A percentile compares a stretch with the other conserved stretches of the same genome.
Evolutionary conservation across 208 protist species (phyloP).

Genomic region (Wallacemonas rigidus): DNA sequence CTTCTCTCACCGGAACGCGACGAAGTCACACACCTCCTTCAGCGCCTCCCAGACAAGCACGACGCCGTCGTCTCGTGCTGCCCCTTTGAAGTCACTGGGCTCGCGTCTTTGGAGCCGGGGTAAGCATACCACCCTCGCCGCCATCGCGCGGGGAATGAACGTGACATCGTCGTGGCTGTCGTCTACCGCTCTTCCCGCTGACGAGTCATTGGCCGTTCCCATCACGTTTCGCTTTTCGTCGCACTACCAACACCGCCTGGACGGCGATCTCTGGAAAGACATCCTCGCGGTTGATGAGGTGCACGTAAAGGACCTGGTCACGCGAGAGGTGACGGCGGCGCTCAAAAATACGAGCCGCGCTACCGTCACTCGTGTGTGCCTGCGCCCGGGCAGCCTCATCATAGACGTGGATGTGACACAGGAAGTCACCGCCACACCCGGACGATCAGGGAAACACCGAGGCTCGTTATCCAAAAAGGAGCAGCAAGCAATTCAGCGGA

Average conservation of each 20-base stretch:
- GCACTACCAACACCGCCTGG: constrained; percentile 18
- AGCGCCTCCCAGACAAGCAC: too few relatives aligned
- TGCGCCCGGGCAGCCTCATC: constrained; percentile 28
- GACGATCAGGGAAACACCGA: not conserved
- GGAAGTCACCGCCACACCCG: not conserved
- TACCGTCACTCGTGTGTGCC: constrained; percentile 11
- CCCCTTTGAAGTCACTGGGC: too few relatives aligned
- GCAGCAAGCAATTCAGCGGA: constrained; percentile 9
- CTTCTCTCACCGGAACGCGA: not conserved
- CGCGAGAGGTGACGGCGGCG: constrained; percentile 25
- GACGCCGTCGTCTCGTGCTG: too few relatives aligned
- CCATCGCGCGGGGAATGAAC: not conserved
- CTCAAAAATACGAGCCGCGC: constrained; percentile 1
- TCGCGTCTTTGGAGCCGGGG: too few relatives aligned
- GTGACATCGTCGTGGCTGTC: not conserved
- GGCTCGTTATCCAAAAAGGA: not conserved
- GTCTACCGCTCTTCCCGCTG: not conserved
- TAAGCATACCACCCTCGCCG: constrained; percentile 18
- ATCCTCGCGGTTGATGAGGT: constrained; percentile 15
- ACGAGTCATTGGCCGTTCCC: not conserved
- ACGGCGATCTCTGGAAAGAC: constrained; percentile 27
- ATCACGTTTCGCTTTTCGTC: constrained; percentile 2
- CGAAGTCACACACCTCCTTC: not conserved
- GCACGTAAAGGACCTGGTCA: constrained; percentile 20
- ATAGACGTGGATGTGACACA: constrained; percentile 21